Percentiles rank a stretch among this genome's conserved stretches.
phyloP scores from a whole-genome alignment of 2,329 filamentous ascomycete genomes.

The Xylaria sp. region DNA sequence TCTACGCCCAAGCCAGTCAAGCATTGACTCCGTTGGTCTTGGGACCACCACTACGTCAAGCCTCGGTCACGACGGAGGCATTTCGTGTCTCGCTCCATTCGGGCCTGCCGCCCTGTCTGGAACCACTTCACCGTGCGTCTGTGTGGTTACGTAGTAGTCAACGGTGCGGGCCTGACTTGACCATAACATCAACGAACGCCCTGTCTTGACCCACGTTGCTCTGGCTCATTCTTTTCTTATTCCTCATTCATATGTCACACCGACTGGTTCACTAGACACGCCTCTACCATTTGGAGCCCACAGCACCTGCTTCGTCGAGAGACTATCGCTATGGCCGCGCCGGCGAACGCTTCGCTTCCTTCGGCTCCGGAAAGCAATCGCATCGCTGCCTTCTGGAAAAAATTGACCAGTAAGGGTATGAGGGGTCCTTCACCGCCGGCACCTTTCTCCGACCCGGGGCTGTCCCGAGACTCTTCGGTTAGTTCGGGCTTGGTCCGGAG shows the following conservation, averaged over 20 bases:
- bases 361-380: constrained; percentile 42
- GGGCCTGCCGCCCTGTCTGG: constrained; percentile 20
- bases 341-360: constrained; percentile 42
- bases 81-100: constrained; percentile 16
- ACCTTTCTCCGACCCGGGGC: constrained; percentile 41
- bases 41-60: constrained; percentile 38
- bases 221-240: constrained; percentile 34
- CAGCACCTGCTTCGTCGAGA: constrained; percentile 37
- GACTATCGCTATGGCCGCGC: constrained; percentile 47
- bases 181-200: constrained; percentile 35
- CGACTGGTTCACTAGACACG: constrained; percentile 37
- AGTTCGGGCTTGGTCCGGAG: constrained; percentile 55
- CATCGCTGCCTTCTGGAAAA: constrained; percentile 44
- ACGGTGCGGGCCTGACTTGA: constrained; percentile 35
- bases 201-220: constrained; percentile 38
- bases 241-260: constrained; percentile 41
- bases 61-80: constrained; percentile 38
- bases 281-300: constrained; percentile 41
- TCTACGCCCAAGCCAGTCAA: constrained; percentile 28
- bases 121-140: constrained; percentile 27
- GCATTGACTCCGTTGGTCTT: constrained; percentile 37
- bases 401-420: constrained; percentile 44
- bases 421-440: constrained; percentile 39
- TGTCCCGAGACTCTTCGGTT: constrained; percentile 42
- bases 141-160: constrained; percentile 32